phyloP scores from a whole-genome alignment of 495 filamentous ascomycete genomes.

The Penicillium silybi region DNA sequence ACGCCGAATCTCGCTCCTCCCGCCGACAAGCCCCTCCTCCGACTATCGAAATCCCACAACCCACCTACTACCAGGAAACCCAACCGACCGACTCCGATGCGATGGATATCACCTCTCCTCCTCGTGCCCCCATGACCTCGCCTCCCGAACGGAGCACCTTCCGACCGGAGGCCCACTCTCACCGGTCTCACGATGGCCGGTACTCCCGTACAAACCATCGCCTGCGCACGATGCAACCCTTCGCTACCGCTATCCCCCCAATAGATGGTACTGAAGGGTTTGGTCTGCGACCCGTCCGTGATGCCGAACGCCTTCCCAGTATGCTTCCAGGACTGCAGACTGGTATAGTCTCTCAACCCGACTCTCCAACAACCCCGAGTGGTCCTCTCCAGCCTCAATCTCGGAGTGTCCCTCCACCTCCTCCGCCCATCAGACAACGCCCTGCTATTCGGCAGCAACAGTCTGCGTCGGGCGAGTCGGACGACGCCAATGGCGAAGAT shows the following conservation, averaged over 20 bases:
- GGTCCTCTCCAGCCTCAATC: constrained; percentile 52
- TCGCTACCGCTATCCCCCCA: constrained; percentile 63
- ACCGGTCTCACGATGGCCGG: constrained; percentile 57
- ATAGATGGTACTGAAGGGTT: constrained; percentile 76
- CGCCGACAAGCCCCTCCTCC: constrained; percentile 68
- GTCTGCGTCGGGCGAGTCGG: constrained; percentile 80
- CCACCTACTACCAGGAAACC: constrained; percentile 44
- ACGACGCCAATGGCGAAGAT: constrained; percentile 79
- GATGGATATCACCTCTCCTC: constrained; percentile 62
- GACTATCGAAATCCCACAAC: constrained; percentile 68
- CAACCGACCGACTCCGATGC: constrained; percentile 45
- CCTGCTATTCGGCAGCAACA: constrained; percentile 84
- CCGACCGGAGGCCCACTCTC: constrained; percentile 44
- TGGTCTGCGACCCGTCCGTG: constrained; percentile 73
- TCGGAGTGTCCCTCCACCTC: constrained; percentile 40
- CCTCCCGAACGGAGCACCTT: constrained; percentile 72
- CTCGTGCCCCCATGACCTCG: constrained; percentile 65
- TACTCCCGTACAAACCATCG: constrained; percentile 41
- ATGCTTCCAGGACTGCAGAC: constrained; percentile 72
- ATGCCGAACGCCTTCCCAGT: constrained; percentile 79
- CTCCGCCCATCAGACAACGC: constrained; percentile 49
- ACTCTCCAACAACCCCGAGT: constrained; percentile 87
- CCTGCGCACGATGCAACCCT: constrained; percentile 59
- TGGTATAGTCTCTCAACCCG: constrained; percentile 78
- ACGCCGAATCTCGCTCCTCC: constrained; percentile 45